Conservation (phyloP, 2,329 filamentous ascomycete species). For the Botrytis elliptica region DNA sequence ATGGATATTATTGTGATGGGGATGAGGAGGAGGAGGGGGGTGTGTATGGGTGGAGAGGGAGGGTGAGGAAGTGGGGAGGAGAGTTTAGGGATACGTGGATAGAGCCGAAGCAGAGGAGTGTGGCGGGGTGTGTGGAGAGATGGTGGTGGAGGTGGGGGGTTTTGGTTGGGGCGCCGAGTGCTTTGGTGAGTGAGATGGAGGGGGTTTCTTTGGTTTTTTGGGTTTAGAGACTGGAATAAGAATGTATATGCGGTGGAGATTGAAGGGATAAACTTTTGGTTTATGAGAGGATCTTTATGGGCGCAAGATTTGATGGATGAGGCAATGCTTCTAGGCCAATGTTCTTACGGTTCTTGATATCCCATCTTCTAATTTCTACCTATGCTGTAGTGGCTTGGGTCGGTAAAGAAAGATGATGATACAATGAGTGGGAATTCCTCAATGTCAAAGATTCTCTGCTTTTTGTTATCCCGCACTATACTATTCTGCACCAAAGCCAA, state of each 20-base stretch:
- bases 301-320: not conserved
- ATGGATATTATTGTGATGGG: conserved; percentile 18
- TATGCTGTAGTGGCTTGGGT: not conserved
- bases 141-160: conserved; percentile 65
- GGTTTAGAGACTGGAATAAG: not conserved
- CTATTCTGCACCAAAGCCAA: not conserved
- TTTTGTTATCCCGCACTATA: not conserved
- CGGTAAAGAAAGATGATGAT: not conserved
- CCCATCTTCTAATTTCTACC: not conserved
- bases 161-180: conserved; percentile 60
- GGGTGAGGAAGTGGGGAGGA: conserved; percentile 36
- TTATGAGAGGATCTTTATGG: not conserved
- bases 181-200: conserved; percentile 51
- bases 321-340: not conserved
- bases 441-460: not conserved
- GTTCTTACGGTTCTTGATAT: not conserved
- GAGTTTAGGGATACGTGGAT: conserved; percentile 56
- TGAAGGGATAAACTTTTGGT: not conserved
- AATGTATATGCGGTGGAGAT: not conserved
- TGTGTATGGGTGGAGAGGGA: conserved; percentile 25
- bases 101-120: conserved; percentile 57
- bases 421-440: not conserved
- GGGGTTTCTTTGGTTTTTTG: not conserved
- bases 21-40: conserved; percentile 26
- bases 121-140: conserved; percentile 56